Base-by-base conservation (phyloP, 1,139 yeast genomes). In the Torulaspora pretoriensis region DNA sequence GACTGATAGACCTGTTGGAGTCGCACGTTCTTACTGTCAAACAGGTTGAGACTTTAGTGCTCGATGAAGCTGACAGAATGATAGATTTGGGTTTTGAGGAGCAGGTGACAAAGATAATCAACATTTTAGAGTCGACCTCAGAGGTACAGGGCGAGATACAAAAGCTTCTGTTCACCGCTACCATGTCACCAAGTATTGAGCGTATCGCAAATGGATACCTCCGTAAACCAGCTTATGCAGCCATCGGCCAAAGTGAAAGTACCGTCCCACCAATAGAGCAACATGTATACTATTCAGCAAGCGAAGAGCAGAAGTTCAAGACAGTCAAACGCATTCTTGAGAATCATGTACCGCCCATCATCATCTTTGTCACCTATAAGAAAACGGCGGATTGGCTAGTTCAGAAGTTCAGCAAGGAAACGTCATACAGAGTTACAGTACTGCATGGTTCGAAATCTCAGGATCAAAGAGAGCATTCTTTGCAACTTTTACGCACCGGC, bases 61-160 rank as follows among this genome's bases (percentile, higher is more conserved):
- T 89, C 72, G 97, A 90, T 68, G 97, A 90, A 65, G 96, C 96
- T 1, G 97, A 90, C 64, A 73, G 89, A 57, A 90, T 90, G 97
- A 82, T 92, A 35, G 96, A 90, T 61, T 74, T 90, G 77, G 97
- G 97, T 2, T 90, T 92, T 63, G 96, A 89, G 58, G 85, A 79
- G 39, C 88, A 88, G 53, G 75, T 92, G 37, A 76, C 74, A 29
- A 70, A 73, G 24, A 77, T 92, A 14, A 65, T 86, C 45, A 68
- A 68, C 42, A 25, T 56, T 46, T 16, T 59, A 32, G 49, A 55
- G 49, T 31, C 64, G 68, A 19, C 65, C 81, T 28, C 87, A 74
- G 24, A 61, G 56, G 31, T 50, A 71, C 6, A 65, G 60, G 45
- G 49, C 45, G 50, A 48, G 53, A 53, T 77, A 48, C 77, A 78